phyloP scores from a whole-genome alignment of 2,329 filamentous ascomycete genomes.

The Cyphellophora europaea region DNA sequence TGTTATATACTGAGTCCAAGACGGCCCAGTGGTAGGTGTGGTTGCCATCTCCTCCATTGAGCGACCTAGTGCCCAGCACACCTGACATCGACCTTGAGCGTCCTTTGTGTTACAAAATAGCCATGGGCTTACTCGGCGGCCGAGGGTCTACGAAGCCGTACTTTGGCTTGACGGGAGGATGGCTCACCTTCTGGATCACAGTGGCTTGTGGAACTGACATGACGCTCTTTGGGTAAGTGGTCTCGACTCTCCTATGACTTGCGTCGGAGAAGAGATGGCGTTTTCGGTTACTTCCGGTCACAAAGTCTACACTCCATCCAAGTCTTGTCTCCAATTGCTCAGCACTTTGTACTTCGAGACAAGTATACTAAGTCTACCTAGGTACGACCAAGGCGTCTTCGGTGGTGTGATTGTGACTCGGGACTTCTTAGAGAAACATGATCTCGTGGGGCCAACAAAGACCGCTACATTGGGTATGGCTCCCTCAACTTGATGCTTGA shows the following conservation, averaged over 20 bases:
- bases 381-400: conserved; percentile 47
- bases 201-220: conserved; percentile 40
- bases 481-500: background rate
- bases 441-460: conserved; percentile 30
- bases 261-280: background rate
- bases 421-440: conserved; percentile 41
- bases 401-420: conserved; percentile 46
- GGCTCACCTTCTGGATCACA: conserved; percentile 49
- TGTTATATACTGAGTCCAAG: too few relatives aligned
- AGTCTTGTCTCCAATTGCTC: background rate
- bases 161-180: conserved; percentile 45
- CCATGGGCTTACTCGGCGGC: conserved; percentile 10
- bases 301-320: conserved; percentile 19
- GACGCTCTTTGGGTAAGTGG: conserved; percentile 29
- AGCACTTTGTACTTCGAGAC: too few relatives aligned
- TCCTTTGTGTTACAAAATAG: too few relatives aligned
- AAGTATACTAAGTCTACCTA: too few relatives aligned
- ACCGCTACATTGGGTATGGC: conserved; percentile 16
- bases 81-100: too few relatives aligned
- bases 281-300: too few relatives aligned
- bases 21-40: too few relatives aligned
- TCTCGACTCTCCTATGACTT: too few relatives aligned
- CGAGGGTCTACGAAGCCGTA: conserved; percentile 28
- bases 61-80: too few relatives aligned
- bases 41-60: too few relatives aligned